phyloP scores from a whole-genome alignment of 2,329 filamentous ascomycete genomes.

The Celoporthe dispersa region DNA sequence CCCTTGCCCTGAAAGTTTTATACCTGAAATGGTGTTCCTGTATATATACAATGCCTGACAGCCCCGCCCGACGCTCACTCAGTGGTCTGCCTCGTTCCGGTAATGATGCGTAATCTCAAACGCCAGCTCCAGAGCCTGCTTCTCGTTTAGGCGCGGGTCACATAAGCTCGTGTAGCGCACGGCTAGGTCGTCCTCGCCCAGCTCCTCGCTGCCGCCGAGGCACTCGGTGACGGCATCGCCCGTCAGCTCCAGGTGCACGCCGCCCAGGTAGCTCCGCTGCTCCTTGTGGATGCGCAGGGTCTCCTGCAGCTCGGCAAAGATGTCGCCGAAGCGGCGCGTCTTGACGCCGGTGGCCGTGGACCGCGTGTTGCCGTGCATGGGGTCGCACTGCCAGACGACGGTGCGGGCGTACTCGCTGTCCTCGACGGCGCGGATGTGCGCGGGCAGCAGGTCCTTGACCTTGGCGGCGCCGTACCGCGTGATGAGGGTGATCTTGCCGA shows the following conservation, averaged over 20 bases:
- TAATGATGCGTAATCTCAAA: slow-evolving; percentile 90
- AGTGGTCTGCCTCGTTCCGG: slow-evolving; percentile 42
- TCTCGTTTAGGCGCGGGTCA: slow-evolving; percentile 94
- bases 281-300: slow-evolving; percentile 85
- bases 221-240: slow-evolving; percentile 97
- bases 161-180: slow-evolving; percentile 96
- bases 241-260: slow-evolving; percentile 92
- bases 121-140: slow-evolving; percentile 92
- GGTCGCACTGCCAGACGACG: slow-evolving; percentile 98
- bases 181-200: slow-evolving; percentile 86
- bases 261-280: slow-evolving; percentile 84
- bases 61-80: background rate
- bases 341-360: slow-evolving; percentile 80
- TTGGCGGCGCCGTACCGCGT: slow-evolving; percentile 87
- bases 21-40: background rate
- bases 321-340: slow-evolving; percentile 88
- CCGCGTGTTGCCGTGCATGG: slow-evolving; percentile 88
- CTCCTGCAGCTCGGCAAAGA: slow-evolving; percentile 83
- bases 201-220: slow-evolving; percentile 83
- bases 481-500: slow-evolving; percentile 94
- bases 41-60: background rate
- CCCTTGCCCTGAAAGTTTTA: background rate
- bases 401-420: slow-evolving; percentile 67
- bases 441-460: slow-evolving; percentile 75
- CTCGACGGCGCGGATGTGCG: slow-evolving; percentile 88